These are phyloP conservation scores for Xerocomus potaroensis DNA, from an alignment of 768 basidiomycete genomes.

Conservation along the genomic window DNA sequence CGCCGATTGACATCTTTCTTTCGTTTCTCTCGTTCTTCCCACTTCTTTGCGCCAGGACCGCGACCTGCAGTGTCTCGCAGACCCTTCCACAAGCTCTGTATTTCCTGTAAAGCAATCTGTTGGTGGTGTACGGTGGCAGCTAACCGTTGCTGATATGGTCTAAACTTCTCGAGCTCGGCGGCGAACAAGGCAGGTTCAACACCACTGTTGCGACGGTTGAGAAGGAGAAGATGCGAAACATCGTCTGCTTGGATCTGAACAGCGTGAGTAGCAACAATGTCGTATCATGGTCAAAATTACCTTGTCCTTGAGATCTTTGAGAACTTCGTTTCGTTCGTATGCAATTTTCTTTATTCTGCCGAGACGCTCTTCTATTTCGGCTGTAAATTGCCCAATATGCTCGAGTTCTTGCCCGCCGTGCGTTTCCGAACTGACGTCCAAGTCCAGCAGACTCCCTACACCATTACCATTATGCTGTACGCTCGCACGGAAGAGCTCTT, in stretches of 20 bases:
- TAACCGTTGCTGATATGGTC: constrained; percentile 83
- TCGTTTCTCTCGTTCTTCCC: constrained; percentile 76
- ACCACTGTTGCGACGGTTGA: constrained; percentile 80
- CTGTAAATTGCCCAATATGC: constrained; percentile 62
- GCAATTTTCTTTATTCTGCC: constrained; percentile 77
- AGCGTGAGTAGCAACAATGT: not conserved
- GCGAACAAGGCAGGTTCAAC: constrained; percentile 89
- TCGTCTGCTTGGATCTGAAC: constrained; percentile 92
- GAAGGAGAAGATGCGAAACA: constrained; percentile 88
- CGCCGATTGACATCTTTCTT: constrained; percentile 71
- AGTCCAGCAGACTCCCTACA: constrained; percentile 57
- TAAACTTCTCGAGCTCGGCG: constrained; percentile 92
- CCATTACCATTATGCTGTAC: constrained; percentile 35
- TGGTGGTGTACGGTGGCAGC: constrained; percentile 76
- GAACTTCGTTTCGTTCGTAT: constrained; percentile 76
- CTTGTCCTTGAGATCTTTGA: constrained; percentile 97
- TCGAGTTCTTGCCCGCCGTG: constrained; percentile 64
- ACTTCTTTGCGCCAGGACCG: constrained; percentile 71
- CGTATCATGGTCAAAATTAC: constrained; percentile 34
- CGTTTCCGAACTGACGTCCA: constrained; percentile 60
- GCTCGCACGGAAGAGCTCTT: constrained; percentile 59
- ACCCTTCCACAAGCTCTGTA: constrained; percentile 66
- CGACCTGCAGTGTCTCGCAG: constrained; percentile 72
- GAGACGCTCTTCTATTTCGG: constrained; percentile 75
- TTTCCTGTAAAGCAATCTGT: constrained; percentile 66